Percentiles rank a stretch among this genome's conserved stretches.
phyloP scores from a whole-genome alignment of 139 green algal species.

The Tetraselmis chui region DNA sequence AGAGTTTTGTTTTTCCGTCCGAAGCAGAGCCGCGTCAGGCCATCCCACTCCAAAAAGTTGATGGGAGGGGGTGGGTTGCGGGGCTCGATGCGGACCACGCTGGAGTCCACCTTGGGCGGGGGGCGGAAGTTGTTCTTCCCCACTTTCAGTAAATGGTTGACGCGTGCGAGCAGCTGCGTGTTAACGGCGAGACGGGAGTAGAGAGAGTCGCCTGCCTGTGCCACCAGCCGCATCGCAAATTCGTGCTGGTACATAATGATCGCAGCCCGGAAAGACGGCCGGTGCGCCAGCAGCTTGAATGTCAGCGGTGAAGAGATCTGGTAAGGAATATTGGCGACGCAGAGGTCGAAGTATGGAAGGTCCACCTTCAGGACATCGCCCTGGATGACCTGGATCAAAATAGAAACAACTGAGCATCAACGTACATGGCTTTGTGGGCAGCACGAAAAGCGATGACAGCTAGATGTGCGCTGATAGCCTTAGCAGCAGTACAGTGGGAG shows the following conservation, averaged over 20 bases:
- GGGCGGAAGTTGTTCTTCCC: constrained; percentile 53
- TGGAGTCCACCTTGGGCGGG: constrained; percentile 95
- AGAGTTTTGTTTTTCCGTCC: constrained; percentile 96
- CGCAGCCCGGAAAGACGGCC: constrained; percentile 74
- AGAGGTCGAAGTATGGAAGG: constrained; percentile 99
- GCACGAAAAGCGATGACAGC: too few relatives aligned
- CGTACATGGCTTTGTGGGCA: too few relatives aligned
- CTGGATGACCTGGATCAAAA: constrained; percentile 78
- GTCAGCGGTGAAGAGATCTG: constrained; percentile 97
- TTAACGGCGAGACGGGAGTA: constrained; percentile 85
- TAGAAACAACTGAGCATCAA: too few relatives aligned
- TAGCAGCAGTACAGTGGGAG: constrained; percentile 2
- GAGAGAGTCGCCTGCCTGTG: constrained; percentile 70
- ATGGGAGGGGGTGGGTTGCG: constrained; percentile 84
- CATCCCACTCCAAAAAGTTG: constrained; percentile 96
- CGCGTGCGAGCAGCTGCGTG: constrained; percentile 89
- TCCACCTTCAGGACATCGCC: constrained; percentile 80
- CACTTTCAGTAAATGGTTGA: constrained; percentile 68
- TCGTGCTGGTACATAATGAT: constrained; percentile 99
- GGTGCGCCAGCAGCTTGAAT: constrained; percentile 96
- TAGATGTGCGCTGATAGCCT: constrained; percentile 14
- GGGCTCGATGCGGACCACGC: constrained; percentile 95
- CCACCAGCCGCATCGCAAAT: constrained; percentile 98
- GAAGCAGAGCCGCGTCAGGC: constrained; percentile 82
- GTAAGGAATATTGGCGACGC: constrained; percentile 99